These are phyloP conservation scores for Claviceps pazoutovae DNA, from an alignment of 2,329 filamentous ascomycete genomes.

Conservation along the genomic window DNA sequence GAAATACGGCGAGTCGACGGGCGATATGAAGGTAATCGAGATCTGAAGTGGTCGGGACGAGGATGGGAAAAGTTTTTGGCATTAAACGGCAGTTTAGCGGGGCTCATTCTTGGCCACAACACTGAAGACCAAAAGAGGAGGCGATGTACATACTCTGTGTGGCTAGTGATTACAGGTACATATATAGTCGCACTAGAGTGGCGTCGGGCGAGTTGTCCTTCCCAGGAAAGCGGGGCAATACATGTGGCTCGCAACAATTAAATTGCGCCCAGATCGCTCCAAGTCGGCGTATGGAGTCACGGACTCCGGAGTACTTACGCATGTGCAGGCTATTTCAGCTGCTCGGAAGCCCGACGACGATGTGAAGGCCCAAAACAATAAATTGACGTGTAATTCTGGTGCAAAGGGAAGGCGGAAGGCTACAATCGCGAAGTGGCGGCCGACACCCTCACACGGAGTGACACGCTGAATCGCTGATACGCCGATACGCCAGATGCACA, in stretches of 20 bases:
- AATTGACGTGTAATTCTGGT: neutral
- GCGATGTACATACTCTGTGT: neutral
- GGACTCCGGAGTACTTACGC: neutral
- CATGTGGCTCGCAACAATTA: too few species aligned
- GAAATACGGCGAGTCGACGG: neutral
- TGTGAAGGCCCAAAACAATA: neutral
- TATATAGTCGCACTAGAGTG: neutral
- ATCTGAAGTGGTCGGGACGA: slow-evolving; percentile 5
- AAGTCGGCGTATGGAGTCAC: neutral
- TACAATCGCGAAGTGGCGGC: too few species aligned
- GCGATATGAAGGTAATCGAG: slow-evolving; percentile 5
- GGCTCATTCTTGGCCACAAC: slow-evolving; percentile 5
- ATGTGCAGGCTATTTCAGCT: neutral
- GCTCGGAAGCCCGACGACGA: neutral
- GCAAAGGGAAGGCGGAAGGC: neutral
- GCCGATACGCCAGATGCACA: neutral
- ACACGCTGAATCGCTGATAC: neutral
- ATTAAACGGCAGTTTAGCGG: slow-evolving; percentile 8
- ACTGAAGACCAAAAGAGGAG: neutral
- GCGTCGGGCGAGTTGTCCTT: slow-evolving; percentile 1
- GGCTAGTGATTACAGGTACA: too few species aligned
- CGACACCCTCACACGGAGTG: neutral
- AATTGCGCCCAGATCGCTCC: neutral
- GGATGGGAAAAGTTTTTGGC: slow-evolving; percentile 15
- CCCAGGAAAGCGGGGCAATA: slow-evolving; percentile 3